Conservation (phyloP, 176 grass and related monocot species). For the Triticum timopheevii region DNA sequence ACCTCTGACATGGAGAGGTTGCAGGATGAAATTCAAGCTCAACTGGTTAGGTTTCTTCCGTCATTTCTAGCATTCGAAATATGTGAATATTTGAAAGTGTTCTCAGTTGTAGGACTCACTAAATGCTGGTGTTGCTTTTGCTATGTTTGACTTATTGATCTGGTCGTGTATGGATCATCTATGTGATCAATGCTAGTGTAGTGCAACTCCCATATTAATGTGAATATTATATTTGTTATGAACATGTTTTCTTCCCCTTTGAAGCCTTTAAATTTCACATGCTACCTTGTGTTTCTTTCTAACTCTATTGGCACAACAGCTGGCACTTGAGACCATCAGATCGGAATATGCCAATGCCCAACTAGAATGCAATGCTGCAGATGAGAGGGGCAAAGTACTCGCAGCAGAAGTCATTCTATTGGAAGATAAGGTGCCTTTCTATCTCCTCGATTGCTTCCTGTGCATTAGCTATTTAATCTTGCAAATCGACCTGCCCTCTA, state of each 20-base stretch:
- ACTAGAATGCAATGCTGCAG: slow-evolving; percentile 92
- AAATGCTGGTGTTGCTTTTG: too few relatives aligned
- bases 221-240: too few relatives aligned
- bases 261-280: not conserved
- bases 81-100: not conserved
- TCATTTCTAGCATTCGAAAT: slow-evolving; percentile 30
- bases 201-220: too few relatives aligned
- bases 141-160: too few relatives aligned
- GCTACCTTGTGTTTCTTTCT: slow-evolving; percentile 6
- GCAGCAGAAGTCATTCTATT: slow-evolving; percentile 97
- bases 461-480: slow-evolving; percentile 23
- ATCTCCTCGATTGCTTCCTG: slow-evolving; percentile 21
- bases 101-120: not conserved
- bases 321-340: slow-evolving; percentile 78
- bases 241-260: not conserved
- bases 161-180: too few relatives aligned
- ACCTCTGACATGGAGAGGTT: slow-evolving; percentile 90
- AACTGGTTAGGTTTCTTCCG: slow-evolving; percentile 58
- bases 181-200: too few relatives aligned
- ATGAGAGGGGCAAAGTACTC: slow-evolving; percentile 95
- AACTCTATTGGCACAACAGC: slow-evolving; percentile 48
- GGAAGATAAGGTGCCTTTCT: slow-evolving; percentile 90
- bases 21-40: slow-evolving; percentile 89
- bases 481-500: slow-evolving; percentile 17
- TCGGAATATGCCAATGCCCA: slow-evolving; percentile 87